Evolutionary conservation across 2,329 filamentous ascomycete genomes (phyloP).

Genomic region (Arachnomyces sp.): DNA sequence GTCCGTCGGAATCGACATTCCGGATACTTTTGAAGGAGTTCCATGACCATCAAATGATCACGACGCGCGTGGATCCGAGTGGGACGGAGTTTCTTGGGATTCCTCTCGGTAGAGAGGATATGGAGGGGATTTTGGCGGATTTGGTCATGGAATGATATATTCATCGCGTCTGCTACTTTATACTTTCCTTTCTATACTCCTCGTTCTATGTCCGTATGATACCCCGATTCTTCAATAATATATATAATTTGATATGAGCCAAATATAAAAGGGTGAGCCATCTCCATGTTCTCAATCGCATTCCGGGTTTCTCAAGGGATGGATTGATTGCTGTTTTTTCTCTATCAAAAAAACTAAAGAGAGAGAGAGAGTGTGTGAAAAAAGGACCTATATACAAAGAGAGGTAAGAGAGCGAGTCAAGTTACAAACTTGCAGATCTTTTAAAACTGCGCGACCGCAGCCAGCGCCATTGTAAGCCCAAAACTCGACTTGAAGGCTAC

Average conservation of each 20-base stretch:
- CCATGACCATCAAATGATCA: conserved; percentile 96
- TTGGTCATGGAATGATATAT: conserved; percentile 34
- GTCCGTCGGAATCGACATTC: conserved; percentile 93
- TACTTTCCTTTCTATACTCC: background rate
- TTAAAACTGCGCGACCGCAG: conserved; percentile 39
- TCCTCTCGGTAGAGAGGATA: conserved; percentile 78
- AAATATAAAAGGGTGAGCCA: background rate
- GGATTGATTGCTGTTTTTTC: too few species aligned
- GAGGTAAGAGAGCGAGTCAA: background rate
- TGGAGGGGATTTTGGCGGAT: conserved; percentile 84
- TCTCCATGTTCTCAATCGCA: too few species aligned
- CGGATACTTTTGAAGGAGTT: conserved; percentile 93
- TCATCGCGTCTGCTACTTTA: too few species aligned
- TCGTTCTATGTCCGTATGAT: conserved; percentile 21
- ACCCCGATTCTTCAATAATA: conserved; percentile 19
- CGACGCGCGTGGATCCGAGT: conserved; percentile 73
- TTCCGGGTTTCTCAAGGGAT: too few species aligned
- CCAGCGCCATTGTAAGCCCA: conserved; percentile 37
- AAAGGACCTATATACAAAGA: background rate
- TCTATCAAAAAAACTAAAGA: too few species aligned
- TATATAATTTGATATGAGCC: conserved; percentile 1
- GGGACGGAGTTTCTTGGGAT: conserved; percentile 81
- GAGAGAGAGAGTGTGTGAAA: conserved; percentile 3
- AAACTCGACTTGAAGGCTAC: conserved; percentile 42
- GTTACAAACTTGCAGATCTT: too few species aligned